A percentile compares a stretch with the other conserved stretches of the same genome.
Conservation (phyloP, 2,329 filamentous ascomycete genomes). For the Thielaviopsis ethacetica region DNA sequence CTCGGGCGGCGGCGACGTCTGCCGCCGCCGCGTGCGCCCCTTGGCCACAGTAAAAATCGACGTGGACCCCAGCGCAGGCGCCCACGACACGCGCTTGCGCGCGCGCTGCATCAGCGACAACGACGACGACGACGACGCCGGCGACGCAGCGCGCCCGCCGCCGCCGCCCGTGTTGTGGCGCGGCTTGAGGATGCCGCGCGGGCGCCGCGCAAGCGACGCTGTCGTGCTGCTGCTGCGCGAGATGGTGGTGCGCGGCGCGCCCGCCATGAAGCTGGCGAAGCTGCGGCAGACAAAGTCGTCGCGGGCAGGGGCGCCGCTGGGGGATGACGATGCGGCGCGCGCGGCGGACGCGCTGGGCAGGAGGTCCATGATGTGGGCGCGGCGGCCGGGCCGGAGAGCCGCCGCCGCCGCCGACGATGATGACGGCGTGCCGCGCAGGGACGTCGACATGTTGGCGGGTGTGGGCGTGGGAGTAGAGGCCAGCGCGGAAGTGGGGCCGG, state of each 20-base stretch:
- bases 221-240: neutral
- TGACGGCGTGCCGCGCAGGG: neutral
- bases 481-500: neutral
- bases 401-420: neutral
- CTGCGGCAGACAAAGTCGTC: slow-evolving; percentile 11
- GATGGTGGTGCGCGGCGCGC: neutral
- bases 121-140: too few relatives aligned
- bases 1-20: slow-evolving; percentile 6
- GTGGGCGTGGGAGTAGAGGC: neutral
- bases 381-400: neutral
- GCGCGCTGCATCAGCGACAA: neutral
- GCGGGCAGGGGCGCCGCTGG: neutral
- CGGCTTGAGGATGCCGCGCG: slow-evolving; percentile 7
- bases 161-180: neutral
- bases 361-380: slow-evolving; percentile 9
- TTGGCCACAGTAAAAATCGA: slow-evolving; percentile 6
- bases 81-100: slow-evolving; percentile 24
- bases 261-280: slow-evolving; percentile 11
- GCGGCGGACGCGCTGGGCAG: slow-evolving; percentile 3
- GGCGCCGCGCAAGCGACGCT: neutral
- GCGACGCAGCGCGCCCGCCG: neutral
- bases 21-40: neutral
- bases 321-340: neutral
- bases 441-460: neutral
- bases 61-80: slow-evolving; percentile 13